Evolutionary conservation across 192 early-diverging fungal species (phyloP).

Genomic region (Linnemannia hyalina): DNA sequence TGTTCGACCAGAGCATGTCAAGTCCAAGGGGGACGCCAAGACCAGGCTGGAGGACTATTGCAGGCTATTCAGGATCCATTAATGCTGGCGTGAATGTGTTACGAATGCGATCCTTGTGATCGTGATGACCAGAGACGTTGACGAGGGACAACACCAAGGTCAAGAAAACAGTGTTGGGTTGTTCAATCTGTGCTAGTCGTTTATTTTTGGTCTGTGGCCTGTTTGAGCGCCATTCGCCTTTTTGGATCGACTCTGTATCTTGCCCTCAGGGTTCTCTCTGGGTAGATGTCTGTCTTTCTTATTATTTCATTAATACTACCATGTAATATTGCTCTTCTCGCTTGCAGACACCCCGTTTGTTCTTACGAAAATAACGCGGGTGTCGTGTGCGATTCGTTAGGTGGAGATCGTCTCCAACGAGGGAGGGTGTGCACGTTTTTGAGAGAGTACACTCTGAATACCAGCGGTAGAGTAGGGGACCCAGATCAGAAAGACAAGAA

Average conservation of each 20-base stretch:
- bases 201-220: constrained; percentile 89
- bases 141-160: background rate
- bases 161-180: constrained; percentile 13
- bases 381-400: too few relatives aligned
- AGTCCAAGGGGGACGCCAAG: constrained; percentile 79
- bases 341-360: too few relatives aligned
- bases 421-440: too few relatives aligned
- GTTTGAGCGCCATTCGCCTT: constrained; percentile 78
- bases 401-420: too few relatives aligned
- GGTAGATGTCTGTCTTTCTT: constrained; percentile 37
- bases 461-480: background rate
- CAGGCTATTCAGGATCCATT: constrained; percentile 86
- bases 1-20: constrained; percentile 54
- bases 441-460: too few relatives aligned
- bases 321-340: too few relatives aligned
- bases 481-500: too few relatives aligned
- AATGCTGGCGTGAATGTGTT: constrained; percentile 88
- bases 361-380: too few relatives aligned
- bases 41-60: constrained; percentile 92
- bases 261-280: constrained; percentile 68
- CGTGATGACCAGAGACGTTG: constrained; percentile 67
- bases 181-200: constrained; percentile 79
- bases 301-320: background rate
- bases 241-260: constrained; percentile 81
- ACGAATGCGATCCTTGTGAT: constrained; percentile 83